phyloP scores from a whole-genome alignment of 2,329 filamentous ascomycete genomes.

The Dothiorella sarmentorum region DNA sequence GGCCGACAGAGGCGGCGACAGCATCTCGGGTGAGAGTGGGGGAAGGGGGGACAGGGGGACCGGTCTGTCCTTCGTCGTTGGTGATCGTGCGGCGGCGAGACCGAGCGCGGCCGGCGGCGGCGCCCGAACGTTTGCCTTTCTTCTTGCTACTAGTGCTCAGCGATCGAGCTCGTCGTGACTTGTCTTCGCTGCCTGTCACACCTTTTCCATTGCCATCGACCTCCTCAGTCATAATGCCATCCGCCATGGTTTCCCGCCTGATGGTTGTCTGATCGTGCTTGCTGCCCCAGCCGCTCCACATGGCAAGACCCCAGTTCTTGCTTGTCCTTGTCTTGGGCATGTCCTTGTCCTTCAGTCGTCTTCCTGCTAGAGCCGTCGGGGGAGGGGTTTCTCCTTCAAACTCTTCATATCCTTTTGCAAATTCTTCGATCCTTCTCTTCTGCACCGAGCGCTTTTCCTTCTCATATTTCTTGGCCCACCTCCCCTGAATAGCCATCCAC shows the following conservation, averaged over 20 bases:
- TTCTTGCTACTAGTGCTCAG: slow-evolving; percentile 16
- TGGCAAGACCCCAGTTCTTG: slow-evolving; percentile 70
- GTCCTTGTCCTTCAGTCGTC: slow-evolving; percentile 52
- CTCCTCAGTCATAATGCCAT: neutral
- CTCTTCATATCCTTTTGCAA: slow-evolving; percentile 62
- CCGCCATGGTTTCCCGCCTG: slow-evolving; percentile 21
- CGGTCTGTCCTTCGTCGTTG: slow-evolving; percentile 33
- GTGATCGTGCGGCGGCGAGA: slow-evolving; percentile 33
- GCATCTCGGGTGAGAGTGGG: slow-evolving; percentile 11
- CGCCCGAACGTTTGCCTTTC: slow-evolving; percentile 9
- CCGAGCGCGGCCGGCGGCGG: slow-evolving; percentile 23
- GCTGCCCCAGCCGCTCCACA: slow-evolving; percentile 87
- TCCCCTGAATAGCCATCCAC: slow-evolving; percentile 72
- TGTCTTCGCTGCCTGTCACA: slow-evolving; percentile 1
- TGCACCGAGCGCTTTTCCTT: slow-evolving; percentile 68
- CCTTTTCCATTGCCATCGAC: neutral
- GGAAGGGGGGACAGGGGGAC: slow-evolving; percentile 14
- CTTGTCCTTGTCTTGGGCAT: slow-evolving; percentile 52
- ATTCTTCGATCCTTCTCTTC: slow-evolving; percentile 68
- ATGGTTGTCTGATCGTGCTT: slow-evolving; percentile 81
- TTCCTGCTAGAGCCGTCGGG: slow-evolving; percentile 74
- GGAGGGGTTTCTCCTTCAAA: slow-evolving; percentile 75
- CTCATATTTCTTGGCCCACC: slow-evolving; percentile 72
- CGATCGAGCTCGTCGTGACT: slow-evolving; percentile 12
- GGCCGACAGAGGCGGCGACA: neutral